Base-by-base conservation (phyloP, 148 eudicot genomes). In the Oxyria digyna region DNA sequence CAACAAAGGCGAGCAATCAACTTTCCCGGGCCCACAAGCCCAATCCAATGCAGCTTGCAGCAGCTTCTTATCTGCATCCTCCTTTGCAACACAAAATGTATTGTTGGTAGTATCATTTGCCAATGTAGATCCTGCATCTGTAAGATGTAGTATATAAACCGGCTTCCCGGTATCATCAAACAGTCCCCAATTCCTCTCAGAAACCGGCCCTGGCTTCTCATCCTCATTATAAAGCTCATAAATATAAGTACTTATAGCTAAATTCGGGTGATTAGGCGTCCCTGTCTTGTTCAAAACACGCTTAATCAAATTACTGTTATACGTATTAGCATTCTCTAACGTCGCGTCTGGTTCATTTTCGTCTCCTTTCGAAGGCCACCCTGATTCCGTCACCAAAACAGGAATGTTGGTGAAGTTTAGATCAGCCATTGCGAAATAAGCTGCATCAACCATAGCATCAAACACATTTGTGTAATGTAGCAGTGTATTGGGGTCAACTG, bases 281-380 rank as follows among this genome's bases (percentile, higher is more conserved):
- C 98, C 98, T 0, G 98, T 89, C 68, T 80, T 86, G 83, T 93
- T 93, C 17, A 80, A 71, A 14, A 93, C 83, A 20, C 88, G 96
- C 76, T 78, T 78, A 7, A 93, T 86, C 62, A 93, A 81, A 74
- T 93, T 89, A 72, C 94, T 89, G 67, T 89, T 93, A 76, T 89
- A 93, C 23, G 96, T 85, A 69, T 89, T 82, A 15, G 96, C 96
- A 63, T 92, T 92, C 59, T 89, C 94, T 17, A 79, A 38, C 41
- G 89, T 87, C 46, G 98, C 98, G 65, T 83, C 94, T 9, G 89
- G 89, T 84, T 93, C 98, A 20, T 81, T 69, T 0, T 91, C 67
- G 67, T 83, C 94, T n/a, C 98, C 98, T 73, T 86, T 89, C 3
- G 96, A 89, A 73, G 98, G 98, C 98, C 98, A 93, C 9, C 98